phyloP scores from a whole-genome alignment of 176 grass and related monocot genomes.

The Coix lacrymajobi region DNA sequence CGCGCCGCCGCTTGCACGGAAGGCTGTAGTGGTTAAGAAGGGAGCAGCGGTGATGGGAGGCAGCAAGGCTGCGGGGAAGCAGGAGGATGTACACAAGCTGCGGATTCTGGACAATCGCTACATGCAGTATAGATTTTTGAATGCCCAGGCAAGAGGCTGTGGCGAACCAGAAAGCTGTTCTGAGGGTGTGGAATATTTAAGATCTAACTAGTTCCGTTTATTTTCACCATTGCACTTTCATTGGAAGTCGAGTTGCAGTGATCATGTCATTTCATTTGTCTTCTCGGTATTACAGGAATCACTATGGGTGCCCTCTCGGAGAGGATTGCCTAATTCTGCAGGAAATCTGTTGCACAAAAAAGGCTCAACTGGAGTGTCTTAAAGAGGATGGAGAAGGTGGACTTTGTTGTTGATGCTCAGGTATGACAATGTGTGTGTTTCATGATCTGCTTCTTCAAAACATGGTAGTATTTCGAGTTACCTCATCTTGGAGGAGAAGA shows the following conservation, averaged over 20 bases:
- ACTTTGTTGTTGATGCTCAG: slow-evolving; percentile 29
- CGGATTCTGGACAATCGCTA: slow-evolving; percentile 37
- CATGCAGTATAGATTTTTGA: slow-evolving; percentile 51
- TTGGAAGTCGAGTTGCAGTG: not conserved
- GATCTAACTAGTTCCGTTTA: not conserved
- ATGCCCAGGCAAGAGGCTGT: slow-evolving; percentile 35
- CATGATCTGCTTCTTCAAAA: not conserved
- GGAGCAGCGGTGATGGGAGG: not conserved
- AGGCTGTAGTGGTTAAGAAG: slow-evolving; percentile 20
- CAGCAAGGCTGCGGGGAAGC: slow-evolving; percentile 8
- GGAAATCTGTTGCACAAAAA: slow-evolving; percentile 34
- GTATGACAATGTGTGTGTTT: slow-evolving; percentile 24
- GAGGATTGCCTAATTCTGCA: slow-evolving; percentile 23
- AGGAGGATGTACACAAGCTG: slow-evolving; percentile 49
- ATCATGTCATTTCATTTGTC: not conserved
- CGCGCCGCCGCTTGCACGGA: slow-evolving; percentile 21
- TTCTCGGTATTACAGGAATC: slow-evolving; percentile 23
- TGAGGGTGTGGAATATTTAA: slow-evolving; percentile 29
- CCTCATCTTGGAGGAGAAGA: not conserved
- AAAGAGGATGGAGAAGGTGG: slow-evolving; percentile 33
- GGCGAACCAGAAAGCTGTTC: slow-evolving; percentile 11
- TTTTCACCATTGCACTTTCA: not conserved
- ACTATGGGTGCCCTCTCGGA: slow-evolving; percentile 32
- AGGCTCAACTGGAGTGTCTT: slow-evolving; percentile 28
- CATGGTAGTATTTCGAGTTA: not conserved